Percentiles rank a stretch among this genome's conserved stretches.
Evolutionary conservation across 192 early-diverging fungal genomes (phyloP).

Genomic region (Linnemannia hyalina): DNA sequence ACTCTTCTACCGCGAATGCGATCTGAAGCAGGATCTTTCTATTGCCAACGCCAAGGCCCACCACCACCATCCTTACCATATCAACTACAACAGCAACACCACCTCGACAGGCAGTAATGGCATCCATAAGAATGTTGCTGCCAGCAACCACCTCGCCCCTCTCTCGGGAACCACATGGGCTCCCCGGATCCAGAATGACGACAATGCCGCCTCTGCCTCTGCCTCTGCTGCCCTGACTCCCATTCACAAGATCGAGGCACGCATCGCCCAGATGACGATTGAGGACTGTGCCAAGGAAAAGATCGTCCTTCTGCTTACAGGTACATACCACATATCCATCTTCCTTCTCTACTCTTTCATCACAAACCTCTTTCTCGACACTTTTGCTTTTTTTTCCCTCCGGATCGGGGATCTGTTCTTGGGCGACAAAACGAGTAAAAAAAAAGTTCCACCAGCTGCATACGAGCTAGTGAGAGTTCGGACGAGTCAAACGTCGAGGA

Average conservation of each 20-base stretch:
- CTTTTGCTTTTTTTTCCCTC: not conserved
- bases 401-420: conserved; percentile 9
- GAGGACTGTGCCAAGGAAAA: conserved; percentile 53
- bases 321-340: conserved; percentile 12
- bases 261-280: conserved; percentile 41
- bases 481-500: conserved; percentile 10
- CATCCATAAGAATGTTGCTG: conserved; percentile 5
- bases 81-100: conserved; percentile 8
- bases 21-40: conserved; percentile 45
- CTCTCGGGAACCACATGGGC: conserved; percentile 12
- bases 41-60: conserved; percentile 16
- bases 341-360: not conserved
- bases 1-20: conserved; percentile 33
- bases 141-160: not conserved
- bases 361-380: not conserved
- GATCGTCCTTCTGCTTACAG: conserved; percentile 49
- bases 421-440: not conserved
- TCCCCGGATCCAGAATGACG: conserved; percentile 15
- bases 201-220: not conserved
- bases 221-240: conserved; percentile 20
- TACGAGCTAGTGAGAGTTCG: conserved; percentile 9
- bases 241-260: conserved; percentile 40
- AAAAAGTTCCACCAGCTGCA: conserved; percentile 2
- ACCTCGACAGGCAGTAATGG: conserved; percentile 8
- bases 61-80: not conserved